Base-by-base conservation (phyloP, 2,329 filamentous ascomycete species). In the Penicillium sp. region DNA sequence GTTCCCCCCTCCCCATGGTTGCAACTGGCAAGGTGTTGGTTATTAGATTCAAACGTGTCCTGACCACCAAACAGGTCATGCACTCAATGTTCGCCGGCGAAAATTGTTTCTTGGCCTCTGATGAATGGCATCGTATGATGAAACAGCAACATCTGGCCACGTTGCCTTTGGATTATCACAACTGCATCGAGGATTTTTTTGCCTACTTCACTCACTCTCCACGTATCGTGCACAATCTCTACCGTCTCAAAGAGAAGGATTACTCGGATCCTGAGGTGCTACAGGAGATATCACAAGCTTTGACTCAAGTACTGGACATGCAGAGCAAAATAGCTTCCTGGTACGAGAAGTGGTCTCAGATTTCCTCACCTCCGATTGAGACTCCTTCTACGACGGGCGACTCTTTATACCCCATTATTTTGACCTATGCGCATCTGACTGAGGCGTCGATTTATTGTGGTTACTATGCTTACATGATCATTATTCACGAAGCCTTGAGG, bases 11-110 rank as follows among this genome's bases (percentile, higher is more conserved):
- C 10, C 8, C 1, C 19, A 26, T n/a, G 7, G 11, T 9, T 19
- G 35, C 35, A 16, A 39, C 16, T 19, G 8, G 3, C 11, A 16
- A 9, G 9, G 35, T 9, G 35, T 10, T n/a, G 16, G 7, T 39
- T 39, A 19, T 4, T 10, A 9, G 14, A 35, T 35, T 4, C 16
- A 19, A 39, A n/a, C 35, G 6, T 39, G 35, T 31, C 51, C 14
- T 50, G 6, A 50, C 31, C n/a, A 45, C 4, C 13, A 13, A 42
- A 26, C 26, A 69, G 68, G 62, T 72, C 5, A 71, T 72, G 69
- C 61, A 72, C 53, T 67, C 68, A 11, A 59, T 72, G 49, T 72
- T 72, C 37, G 64, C 69, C 4, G 65, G 65, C 1, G 60, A 69
- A 48, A 33, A 58, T 46, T 72, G 68, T 46, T 68, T 71, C 27